phyloP scores from a whole-genome alignment of 2,329 filamentous ascomycete species.

The Eutypa lata region DNA sequence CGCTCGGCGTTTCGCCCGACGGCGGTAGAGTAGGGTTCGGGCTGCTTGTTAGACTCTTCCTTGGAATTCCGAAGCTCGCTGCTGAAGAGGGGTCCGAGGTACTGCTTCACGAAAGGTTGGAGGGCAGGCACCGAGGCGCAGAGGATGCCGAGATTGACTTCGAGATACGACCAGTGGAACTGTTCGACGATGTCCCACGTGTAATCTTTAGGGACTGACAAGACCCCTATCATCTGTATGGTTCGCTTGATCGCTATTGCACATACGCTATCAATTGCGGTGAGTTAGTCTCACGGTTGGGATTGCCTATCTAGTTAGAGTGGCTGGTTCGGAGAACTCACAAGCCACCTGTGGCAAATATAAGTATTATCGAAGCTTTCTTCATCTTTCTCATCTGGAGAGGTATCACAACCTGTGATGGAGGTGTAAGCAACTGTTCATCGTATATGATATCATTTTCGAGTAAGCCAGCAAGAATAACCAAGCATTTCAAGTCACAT shows the following conservation, averaged over 20 bases:
- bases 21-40: background rate
- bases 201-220: background rate
- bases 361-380: background rate
- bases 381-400: background rate
- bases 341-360: background rate
- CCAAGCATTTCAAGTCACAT: background rate
- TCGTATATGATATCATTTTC: no score
- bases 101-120: background rate
- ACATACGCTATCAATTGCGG: background rate
- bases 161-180: slow-evolving; percentile 1
- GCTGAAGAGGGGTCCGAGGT: background rate
- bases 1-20: background rate
- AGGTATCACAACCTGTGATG: background rate
- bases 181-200: background rate
- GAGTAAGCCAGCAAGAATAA: no score
- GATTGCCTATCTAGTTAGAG: background rate
- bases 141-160: background rate
- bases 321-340: background rate
- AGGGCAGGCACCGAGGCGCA: background rate
- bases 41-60: background rate
- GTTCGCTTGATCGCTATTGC: background rate
- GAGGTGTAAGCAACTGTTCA: background rate
- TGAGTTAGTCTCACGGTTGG: background rate
- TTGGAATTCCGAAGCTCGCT: background rate
- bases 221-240: background rate